phyloP scores from a whole-genome alignment of 495 filamentous ascomycete species.

The Penicillium subrubescens region DNA sequence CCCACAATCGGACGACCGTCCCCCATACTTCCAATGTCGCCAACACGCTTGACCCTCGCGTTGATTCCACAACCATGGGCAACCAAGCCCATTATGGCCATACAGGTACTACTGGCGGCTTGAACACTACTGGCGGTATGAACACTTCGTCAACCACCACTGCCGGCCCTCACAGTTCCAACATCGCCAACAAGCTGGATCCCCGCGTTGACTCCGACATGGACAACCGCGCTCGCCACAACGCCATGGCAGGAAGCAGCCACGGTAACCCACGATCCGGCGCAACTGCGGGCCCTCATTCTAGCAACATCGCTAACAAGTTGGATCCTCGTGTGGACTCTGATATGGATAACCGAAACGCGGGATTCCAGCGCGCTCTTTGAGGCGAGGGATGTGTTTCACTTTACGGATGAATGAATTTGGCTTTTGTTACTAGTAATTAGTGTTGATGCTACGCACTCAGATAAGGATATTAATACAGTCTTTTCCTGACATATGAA shows the following conservation, averaged over 20 bases:
- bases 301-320: neutral
- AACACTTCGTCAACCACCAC: slow-evolving; percentile 1
- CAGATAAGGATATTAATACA: neutral
- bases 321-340: neutral
- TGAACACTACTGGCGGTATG: neutral
- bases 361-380: neutral
- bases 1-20: neutral
- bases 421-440: neutral
- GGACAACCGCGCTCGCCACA: slow-evolving; percentile 35
- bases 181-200: slow-evolving; percentile 47
- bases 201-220: slow-evolving; percentile 52
- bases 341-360: neutral
- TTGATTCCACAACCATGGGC: neutral
- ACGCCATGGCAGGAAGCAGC: slow-evolving; percentile 35
- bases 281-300: neutral
- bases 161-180: slow-evolving; percentile 39
- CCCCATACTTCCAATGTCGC: neutral
- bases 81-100: neutral
- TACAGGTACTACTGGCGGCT: neutral
- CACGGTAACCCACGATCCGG: slow-evolving; percentile 27
- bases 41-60: neutral
- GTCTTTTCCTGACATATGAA: neutral
- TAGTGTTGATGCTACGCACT: neutral
- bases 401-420: neutral
- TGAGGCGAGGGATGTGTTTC: neutral